A percentile compares a stretch with the other conserved stretches of the same genome.
Evolutionary conservation across 2,329 filamentous ascomycete species (phyloP).

Genomic region (Ceratocystis colombiana): DNA sequence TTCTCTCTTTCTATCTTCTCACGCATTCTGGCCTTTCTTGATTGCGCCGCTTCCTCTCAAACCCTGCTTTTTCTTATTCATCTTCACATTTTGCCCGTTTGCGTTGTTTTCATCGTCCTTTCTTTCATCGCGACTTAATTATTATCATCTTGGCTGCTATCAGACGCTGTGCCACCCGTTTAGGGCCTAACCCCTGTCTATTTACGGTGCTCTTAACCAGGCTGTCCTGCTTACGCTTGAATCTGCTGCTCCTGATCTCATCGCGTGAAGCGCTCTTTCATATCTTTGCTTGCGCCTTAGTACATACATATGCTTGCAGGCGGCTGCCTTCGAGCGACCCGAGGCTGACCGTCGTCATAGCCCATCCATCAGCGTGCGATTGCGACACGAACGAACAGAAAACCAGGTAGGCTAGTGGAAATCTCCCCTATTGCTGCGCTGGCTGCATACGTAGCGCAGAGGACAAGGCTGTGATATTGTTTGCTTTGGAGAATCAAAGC

Average conservation of each 20-base stretch:
- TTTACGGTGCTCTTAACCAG: background rate
- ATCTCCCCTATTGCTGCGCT: background rate
- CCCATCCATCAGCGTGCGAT: background rate
- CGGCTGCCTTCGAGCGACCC: background rate
- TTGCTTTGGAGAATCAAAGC: background rate
- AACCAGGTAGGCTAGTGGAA: background rate
- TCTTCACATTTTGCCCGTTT: background rate
- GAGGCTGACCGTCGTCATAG: background rate
- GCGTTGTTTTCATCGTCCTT: background rate
- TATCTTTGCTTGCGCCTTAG: background rate
- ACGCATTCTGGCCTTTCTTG: background rate
- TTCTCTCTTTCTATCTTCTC: background rate
- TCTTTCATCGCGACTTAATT: background rate
- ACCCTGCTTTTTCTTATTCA: background rate
- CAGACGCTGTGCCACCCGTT: background rate
- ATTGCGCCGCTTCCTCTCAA: background rate
- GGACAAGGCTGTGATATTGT: conserved; percentile 10
- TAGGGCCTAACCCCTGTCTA: background rate
- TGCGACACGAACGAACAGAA: background rate
- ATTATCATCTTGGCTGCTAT: background rate
- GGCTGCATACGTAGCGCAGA: background rate
- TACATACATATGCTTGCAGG: background rate
- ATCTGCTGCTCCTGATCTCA: background rate
- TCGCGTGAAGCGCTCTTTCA: background rate
- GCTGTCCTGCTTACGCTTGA: background rate